Evolutionary conservation across 371 early-diverging fungal genomes (phyloP).

Genomic region (Mucor piriformis): DNA sequence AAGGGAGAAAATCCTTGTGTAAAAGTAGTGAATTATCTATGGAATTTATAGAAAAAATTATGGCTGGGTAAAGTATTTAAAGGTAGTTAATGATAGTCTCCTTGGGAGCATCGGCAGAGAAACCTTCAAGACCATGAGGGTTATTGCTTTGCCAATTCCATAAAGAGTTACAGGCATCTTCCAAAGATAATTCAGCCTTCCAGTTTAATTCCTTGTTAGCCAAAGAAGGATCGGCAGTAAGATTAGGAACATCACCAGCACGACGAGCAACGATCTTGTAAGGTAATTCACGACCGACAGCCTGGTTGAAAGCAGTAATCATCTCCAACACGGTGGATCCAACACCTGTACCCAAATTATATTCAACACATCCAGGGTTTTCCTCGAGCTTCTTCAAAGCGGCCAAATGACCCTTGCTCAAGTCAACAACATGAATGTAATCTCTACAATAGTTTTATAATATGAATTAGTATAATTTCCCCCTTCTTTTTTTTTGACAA

Average conservation of each 20-base stretch:
- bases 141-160: constrained; percentile 86
- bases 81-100: constrained; percentile 38
- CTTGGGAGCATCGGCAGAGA: constrained; percentile 44
- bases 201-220: constrained; percentile 76
- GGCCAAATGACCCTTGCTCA: constrained; percentile 84
- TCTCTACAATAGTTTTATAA: constrained; percentile 57
- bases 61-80: constrained; percentile 10
- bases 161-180: constrained; percentile 79
- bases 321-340: constrained; percentile 90
- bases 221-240: constrained; percentile 76
- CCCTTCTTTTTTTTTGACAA: not conserved
- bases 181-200: constrained; percentile 66
- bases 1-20: too few relatives aligned
- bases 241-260: constrained; percentile 84
- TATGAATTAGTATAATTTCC: not conserved
- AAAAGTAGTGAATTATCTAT: not conserved
- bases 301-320: constrained; percentile 76
- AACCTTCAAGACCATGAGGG: constrained; percentile 64
- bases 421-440: constrained; percentile 90
- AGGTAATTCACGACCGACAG: constrained; percentile 69
- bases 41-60: not conserved
- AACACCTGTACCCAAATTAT: constrained; percentile 88
- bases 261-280: constrained; percentile 70
- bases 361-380: constrained; percentile 63
- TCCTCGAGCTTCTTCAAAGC: constrained; percentile 74